Conservation (phyloP, 345 rosid species). For the Salix brachista region DNA sequence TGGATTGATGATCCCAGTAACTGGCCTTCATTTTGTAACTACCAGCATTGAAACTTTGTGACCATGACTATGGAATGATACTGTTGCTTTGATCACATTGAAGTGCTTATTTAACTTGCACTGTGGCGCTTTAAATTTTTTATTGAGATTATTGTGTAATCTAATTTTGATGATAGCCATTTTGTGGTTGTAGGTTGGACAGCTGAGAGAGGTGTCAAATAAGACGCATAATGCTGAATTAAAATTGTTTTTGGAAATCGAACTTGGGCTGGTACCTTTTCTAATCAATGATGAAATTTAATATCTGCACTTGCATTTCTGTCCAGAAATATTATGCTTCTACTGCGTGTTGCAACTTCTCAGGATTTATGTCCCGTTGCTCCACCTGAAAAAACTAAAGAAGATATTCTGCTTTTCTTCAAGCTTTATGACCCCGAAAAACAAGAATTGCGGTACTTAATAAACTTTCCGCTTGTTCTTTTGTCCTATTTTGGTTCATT, state of each 20-base stretch:
- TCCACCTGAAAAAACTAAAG: slow-evolving; percentile 62
- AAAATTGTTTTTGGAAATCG: slow-evolving; percentile 86
- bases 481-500: background rate
- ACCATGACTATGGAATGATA: background rate
- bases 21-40: background rate
- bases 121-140: background rate
- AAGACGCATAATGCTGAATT: slow-evolving; percentile 75
- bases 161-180: background rate
- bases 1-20: background rate
- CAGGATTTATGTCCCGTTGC: slow-evolving; percentile 72
- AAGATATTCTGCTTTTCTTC: slow-evolving; percentile 81
- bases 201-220: slow-evolving; percentile 75
- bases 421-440: slow-evolving; percentile 85
- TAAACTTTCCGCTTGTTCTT: background rate
- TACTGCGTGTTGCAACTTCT: slow-evolving; percentile 3
- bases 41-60: background rate
- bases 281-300: slow-evolving; percentile 1
- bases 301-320: background rate
- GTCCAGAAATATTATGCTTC: background rate
- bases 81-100: background rate
- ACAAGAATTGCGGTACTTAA: slow-evolving; percentile 64
- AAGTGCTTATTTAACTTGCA: background rate
- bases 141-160: background rate
- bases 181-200: slow-evolving; percentile 66
- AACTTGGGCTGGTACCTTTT: slow-evolving; percentile 59